Evolutionary conservation across 257 asterid species (phyloP), one percentile per base, ranked within the genome.

Genomic region (Anisodus tanguticus): DNA sequence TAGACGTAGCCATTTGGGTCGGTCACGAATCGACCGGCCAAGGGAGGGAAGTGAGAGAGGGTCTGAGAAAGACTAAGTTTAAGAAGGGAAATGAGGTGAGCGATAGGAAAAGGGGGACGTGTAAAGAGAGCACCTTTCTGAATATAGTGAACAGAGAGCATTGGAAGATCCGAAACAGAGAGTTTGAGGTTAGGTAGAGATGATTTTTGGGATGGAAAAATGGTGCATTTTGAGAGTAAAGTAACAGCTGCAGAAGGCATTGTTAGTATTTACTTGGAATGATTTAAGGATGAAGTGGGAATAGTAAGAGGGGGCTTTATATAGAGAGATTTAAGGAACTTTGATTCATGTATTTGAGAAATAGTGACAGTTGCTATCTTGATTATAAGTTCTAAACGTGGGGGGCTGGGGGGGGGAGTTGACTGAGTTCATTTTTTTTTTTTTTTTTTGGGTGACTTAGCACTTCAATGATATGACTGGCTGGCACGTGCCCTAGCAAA

Each of bases 91-190:
- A 92, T 10, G 26, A 93, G 88, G 16, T 91, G 89, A 0, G 90
- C 9, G 8, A 85, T 39, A 0, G 95, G 90, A 35, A 67, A 67
- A 67, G 49, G 74, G 2, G 74, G 49, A 35, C 10, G 49, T 3
- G 77, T 68, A 16, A 37, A 68, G 17, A 68, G 45, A 68, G 26
- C 41, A 39, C 77, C 77, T 39, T 69, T 69, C 2, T 39, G 77
- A 39, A 69, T 69, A 10, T 69, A 69, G 31, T 69, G 53, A 69
- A 69, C 77, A 3, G 77, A 69, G 31, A 69, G 77, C 77, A 69
- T 69, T 7, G 97, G 97, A 1, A 92, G 92, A 83, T 93, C 97
- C 4, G 94, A 93, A 22, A 93, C 94, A 0, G 97, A 93, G 82
- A 93, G 93, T 74, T 93, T 90, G 4, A 93, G 90, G 35, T 91